Evolutionary conservation across 148 eudicot genomes (phyloP), one percentile per base, ranked within the genome.

Genomic region (Nyssa sinensis): DNA sequence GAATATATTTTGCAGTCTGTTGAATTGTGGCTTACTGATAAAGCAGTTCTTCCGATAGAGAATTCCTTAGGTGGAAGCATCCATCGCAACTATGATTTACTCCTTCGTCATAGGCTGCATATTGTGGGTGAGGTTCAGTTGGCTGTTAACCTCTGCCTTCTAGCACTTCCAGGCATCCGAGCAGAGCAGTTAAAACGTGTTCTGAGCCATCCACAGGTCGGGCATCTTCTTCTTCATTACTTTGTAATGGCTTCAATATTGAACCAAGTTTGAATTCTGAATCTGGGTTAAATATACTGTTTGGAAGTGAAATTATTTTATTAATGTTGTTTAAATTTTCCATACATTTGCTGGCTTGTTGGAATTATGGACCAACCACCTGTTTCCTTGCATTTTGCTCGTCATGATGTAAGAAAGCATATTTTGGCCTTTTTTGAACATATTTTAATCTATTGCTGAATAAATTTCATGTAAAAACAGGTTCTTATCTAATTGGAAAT

Each of bases 61-160:
- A 86, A 84, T 79, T 81, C 87, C 28, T 64, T 86, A 49, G 89
- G 87, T 25, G 89, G 89, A 14, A 86, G 89, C 82, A 86, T 86
- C 64, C 89, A 86, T 75, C 83, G 89, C 31, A 86, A 86, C 69
- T 86, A 86, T 60, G 87, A 86, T 81, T 76, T 86, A 59, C 81
- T 86, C 30, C 59, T 86, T 60, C 83, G 89, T 49, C 89, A 86
- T 70, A 75, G 84, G 70, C 57, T 86, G 70, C 89, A 86, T 74
- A 86, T 86, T 49, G 85, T 86, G 24, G 89, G 89, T 51, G 89
- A 86, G 80, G 87, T 86, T 64, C 86, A 86, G 82, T 81, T 86
- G 81, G 82, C 84, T 24, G 84, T 80, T 66, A 84, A 84, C 59
- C 83, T 81, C 68, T 84, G 87, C 84, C 78, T 86, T 66, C 75